Evolutionary conservation across 1,139 yeast species (phyloP).

Genomic region (Pichia sp.): DNA sequence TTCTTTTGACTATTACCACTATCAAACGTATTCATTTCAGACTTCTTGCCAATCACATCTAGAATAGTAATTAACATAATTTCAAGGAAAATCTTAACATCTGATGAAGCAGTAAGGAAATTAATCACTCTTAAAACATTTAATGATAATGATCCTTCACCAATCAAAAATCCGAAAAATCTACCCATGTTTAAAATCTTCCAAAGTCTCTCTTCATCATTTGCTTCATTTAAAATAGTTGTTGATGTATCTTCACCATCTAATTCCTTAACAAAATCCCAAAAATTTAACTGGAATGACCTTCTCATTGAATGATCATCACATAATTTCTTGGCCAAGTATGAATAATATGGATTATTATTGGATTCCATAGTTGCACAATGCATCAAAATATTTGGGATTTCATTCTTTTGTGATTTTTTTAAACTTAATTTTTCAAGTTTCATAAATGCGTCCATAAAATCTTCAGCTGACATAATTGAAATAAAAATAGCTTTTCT

Average conservation of each 20-base stretch:
- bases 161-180: slow-evolving; percentile 67
- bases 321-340: slow-evolving; percentile 72
- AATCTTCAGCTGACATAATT: slow-evolving; percentile 92
- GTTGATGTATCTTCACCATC: slow-evolving; percentile 43
- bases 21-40: slow-evolving; percentile 48
- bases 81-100: slow-evolving; percentile 66
- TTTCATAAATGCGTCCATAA: slow-evolving; percentile 76
- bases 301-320: slow-evolving; percentile 65
- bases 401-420: slow-evolving; percentile 79
- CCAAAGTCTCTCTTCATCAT: slow-evolving; percentile 48
- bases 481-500: slow-evolving; percentile 91
- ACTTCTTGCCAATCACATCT: slow-evolving; percentile 59
- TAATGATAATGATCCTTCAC: slow-evolving; percentile 66
- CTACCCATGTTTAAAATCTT: slow-evolving; percentile 69
- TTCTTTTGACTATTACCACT: slow-evolving; percentile 36
- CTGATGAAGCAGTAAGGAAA: slow-evolving; percentile 64
- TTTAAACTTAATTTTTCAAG: slow-evolving; percentile 75
- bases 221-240: slow-evolving; percentile 32
- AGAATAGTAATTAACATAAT: slow-evolving; percentile 63
- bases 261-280: slow-evolving; percentile 80
- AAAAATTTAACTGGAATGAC: slow-evolving; percentile 79
- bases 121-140: slow-evolving; percentile 70
- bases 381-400: slow-evolving; percentile 77
- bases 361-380: slow-evolving; percentile 79
- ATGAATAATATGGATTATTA: slow-evolving; percentile 87